A percentile compares a stretch with the other conserved stretches of the same genome.
Conservation (phyloP, 305 asterid genomes). For the Fraxinus albicans region DNA sequence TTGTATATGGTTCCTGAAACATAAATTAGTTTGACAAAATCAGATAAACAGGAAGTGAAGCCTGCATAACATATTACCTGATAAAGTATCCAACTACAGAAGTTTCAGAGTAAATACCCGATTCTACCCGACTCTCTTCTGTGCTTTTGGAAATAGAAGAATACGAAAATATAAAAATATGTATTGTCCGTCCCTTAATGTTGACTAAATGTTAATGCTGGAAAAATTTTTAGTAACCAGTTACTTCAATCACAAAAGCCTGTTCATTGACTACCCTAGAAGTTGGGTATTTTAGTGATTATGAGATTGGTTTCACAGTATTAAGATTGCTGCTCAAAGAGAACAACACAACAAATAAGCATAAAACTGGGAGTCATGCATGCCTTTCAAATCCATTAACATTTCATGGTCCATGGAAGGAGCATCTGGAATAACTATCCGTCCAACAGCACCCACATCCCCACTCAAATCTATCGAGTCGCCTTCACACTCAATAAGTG, state of each 20-base stretch:
- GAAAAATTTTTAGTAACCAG: conserved; percentile 4
- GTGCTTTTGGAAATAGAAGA: conserved; percentile 1
- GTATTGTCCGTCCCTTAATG: not conserved
- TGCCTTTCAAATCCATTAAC: conserved; percentile 89
- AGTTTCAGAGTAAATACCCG: not conserved
- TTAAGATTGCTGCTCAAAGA: not conserved
- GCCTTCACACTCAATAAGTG: conserved; percentile 92
- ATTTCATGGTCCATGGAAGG: conserved; percentile 60
- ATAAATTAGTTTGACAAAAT: conserved; percentile 18
- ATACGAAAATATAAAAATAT: not conserved
- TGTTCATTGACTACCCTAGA: not conserved
- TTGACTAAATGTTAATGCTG: not conserved
- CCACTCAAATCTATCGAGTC: conserved; percentile 93
- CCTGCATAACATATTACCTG: conserved; percentile 9
- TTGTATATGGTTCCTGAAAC: conserved; percentile 74
- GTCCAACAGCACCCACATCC: conserved; percentile 85
- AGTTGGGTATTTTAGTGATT: conserved; percentile 15
- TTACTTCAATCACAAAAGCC: conserved; percentile 2
- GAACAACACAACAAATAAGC: not conserved
- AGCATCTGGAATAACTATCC: conserved; percentile 62
- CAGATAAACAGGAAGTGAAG: conserved; percentile 15
- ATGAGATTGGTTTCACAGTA: not conserved
- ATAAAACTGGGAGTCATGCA: conserved; percentile 20
- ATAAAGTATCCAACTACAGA: not conserved
- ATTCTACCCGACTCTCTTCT: conserved; percentile 5